phyloP scores from a whole-genome alignment of 2,329 filamentous ascomycete species.

The Aulographum hederae region DNA sequence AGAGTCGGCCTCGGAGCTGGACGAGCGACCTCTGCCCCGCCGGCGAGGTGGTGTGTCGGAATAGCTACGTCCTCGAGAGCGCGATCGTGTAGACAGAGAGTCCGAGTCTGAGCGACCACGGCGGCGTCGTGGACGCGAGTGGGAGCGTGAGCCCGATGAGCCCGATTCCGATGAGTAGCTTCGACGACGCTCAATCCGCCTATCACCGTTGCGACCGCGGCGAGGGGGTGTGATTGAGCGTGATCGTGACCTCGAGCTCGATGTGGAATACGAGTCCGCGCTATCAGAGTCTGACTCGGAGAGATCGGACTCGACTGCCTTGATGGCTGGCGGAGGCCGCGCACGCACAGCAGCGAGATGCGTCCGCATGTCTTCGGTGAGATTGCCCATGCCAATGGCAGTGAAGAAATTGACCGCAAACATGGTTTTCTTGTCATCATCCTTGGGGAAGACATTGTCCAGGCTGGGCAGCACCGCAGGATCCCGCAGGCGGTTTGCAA shows the following conservation, averaged over 20 bases:
- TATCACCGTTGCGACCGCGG: slow-evolving; percentile 1
- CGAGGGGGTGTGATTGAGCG: slow-evolving; percentile 8
- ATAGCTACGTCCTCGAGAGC: slow-evolving; percentile 9
- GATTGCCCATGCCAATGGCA: slow-evolving; percentile 82
- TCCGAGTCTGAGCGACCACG: slow-evolving; percentile 5
- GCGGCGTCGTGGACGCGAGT: slow-evolving; percentile 12
- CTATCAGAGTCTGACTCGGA: slow-evolving; percentile 46
- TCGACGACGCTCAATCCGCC: not conserved
- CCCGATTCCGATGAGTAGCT: slow-evolving; percentile 1
- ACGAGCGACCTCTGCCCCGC: slow-evolving; percentile 3
- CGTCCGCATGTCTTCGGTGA: slow-evolving; percentile 92
- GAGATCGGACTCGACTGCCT: slow-evolving; percentile 39
- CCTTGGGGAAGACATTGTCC: slow-evolving; percentile 73
- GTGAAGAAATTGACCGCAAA: slow-evolving; percentile 99
- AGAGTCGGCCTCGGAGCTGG: too few relatives aligned
- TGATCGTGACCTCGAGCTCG: slow-evolving; percentile 29
- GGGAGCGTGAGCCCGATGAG: slow-evolving; percentile 7
- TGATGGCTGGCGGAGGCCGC: slow-evolving; percentile 53
- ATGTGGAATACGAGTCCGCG: slow-evolving; percentile 67
- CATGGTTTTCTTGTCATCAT: slow-evolving; percentile 75
- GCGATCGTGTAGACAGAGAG: slow-evolving; percentile 5
- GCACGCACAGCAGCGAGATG: slow-evolving; percentile 79
- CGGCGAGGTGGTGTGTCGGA: slow-evolving; percentile 1
- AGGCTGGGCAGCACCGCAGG: slow-evolving; percentile 62
- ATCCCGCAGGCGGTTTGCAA: slow-evolving; percentile 61